Evolutionary conservation across 2,329 filamentous ascomycete genomes (phyloP).

Genomic region (Sordariomycetes sp.): DNA sequence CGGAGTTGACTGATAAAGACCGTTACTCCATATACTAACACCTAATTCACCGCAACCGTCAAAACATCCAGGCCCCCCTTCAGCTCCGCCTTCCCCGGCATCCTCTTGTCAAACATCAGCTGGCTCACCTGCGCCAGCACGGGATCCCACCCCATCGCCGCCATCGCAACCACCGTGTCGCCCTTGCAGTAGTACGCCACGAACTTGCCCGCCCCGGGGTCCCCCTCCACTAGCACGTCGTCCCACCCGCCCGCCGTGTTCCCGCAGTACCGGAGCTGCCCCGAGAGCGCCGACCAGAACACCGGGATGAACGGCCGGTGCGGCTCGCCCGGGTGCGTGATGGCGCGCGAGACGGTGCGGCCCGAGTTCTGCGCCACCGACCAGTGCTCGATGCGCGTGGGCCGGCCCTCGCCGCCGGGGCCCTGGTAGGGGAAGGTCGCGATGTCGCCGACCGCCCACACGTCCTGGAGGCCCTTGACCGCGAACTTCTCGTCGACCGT

Average conservation of each 20-base stretch:
- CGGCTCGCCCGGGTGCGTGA: constrained; percentile 48
- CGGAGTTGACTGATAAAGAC: not conserved
- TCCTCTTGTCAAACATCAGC: constrained; percentile 71
- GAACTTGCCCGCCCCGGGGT: constrained; percentile 69
- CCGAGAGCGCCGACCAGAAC: constrained; percentile 91
- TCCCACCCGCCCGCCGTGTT: constrained; percentile 76
- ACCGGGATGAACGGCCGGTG: constrained; percentile 66
- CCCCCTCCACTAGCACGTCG: constrained; percentile 70
- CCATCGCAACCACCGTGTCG: constrained; percentile 80
- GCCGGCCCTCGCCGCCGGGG: constrained; percentile 65
- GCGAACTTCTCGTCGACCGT: constrained; percentile 70
- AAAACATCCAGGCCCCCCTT: constrained; percentile 47
- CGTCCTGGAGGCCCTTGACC: constrained; percentile 65
- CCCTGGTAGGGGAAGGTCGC: constrained; percentile 91
- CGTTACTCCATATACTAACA: not conserved
- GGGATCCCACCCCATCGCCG: constrained; percentile 84
- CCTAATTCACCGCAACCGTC: constrained; percentile 9
- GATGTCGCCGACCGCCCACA: constrained; percentile 92
- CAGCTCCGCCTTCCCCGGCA: constrained; percentile 74
- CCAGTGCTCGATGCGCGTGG: constrained; percentile 91
- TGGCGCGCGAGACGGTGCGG: constrained; percentile 66
- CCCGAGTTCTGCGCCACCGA: constrained; percentile 94
- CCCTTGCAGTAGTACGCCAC: constrained; percentile 82
- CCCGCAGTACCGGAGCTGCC: constrained; percentile 87
- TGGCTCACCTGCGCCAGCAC: constrained; percentile 74